Evolutionary conservation across 2,329 filamentous ascomycete species (phyloP), one percentile per base, ranked within the genome.

Genomic region (Xylaria sp.): DNA sequence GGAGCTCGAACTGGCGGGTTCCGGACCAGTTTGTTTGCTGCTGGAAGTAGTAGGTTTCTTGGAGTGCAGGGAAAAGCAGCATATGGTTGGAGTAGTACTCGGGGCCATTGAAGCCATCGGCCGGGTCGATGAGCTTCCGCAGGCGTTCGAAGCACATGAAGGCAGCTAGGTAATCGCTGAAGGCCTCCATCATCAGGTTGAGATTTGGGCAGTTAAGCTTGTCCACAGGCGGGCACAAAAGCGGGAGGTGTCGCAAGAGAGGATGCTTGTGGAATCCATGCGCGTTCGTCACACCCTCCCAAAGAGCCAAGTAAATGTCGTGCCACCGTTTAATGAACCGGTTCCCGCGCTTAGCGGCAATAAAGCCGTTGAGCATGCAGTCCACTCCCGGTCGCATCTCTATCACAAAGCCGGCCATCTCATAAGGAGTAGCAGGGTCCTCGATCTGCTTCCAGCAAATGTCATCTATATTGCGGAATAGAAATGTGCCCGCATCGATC

Each of bases 281-380:
- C 4, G 72, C 70, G 61, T 78, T 79, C 15, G 78, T 79, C 4
- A 55, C 72, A 3, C 76, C 79, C 20, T 78, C 66, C 81, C 82
- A 82, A 9, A 83, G 72, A 6, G 77, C 69, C 56, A 75, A 64
- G 67, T 80, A 82, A 15, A 80, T 76, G 13, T 80, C 77, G 65
- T 82, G 79, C 82, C 83, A 84, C 66, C 75, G 78, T 70, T 80
- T 81, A 65, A 85, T 82, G 68, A 85, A 84, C 0, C 75, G 74
- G 62, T 84, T 82, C 10, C 80, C 79, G 44, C 81, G 81, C 46
- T 82, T 80, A 1, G 79, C 74, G 1, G 82, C 81, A 13, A 85
- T 78, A 69, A 85, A 84, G 57, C 82, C 80, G 61, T 85, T 86
- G 34, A 76, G 58, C 73, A 76, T 75, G 48, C 73, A 71, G n/a